Percentiles rank a stretch among this genome's conserved stretches.
These are phyloP conservation scores for Colletotrichum sp. DNA, from an alignment of 2,329 filamentous ascomycete species.

Conservation along the genomic window DNA sequence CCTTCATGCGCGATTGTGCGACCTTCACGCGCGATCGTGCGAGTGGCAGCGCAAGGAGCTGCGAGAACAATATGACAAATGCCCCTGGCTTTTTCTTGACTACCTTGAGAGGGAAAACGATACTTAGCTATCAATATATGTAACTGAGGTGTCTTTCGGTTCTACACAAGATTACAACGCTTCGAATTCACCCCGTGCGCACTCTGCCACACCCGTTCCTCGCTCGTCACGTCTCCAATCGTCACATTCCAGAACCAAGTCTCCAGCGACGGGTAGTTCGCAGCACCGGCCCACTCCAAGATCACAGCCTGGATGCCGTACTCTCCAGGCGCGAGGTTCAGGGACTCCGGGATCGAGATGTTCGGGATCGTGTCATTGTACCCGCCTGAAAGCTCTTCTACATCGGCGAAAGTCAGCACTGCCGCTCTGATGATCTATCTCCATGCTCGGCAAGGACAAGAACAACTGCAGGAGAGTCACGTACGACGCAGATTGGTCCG, in stretches of 20 bases:
- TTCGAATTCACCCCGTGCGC: not conserved
- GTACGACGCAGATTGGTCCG: not conserved
- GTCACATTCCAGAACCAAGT: conserved; percentile 3
- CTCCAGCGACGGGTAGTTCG: not conserved
- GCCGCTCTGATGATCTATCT: not conserved
- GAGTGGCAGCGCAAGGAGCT: fast-evolving
- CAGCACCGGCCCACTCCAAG: not conserved
- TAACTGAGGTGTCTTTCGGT: not conserved
- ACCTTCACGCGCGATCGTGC: not conserved
- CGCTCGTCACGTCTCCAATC: not conserved
- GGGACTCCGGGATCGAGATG: not conserved
- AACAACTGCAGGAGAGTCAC: fast-evolving
- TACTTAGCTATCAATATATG: not conserved
- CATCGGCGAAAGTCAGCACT: not conserved
- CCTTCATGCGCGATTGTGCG: not conserved
- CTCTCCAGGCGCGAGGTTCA: not conserved
- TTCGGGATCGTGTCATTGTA: not conserved
- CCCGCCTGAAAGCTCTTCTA: not conserved
- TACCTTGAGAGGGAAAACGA: not conserved
- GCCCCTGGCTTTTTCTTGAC: not conserved
- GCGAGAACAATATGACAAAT: not conserved
- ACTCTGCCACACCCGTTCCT: not conserved
- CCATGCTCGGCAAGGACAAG: not conserved
- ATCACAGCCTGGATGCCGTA: not conserved
- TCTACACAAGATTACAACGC: not conserved